phyloP scores from a whole-genome alignment of 2,329 filamentous ascomycete species.

The Diaporthe batatas region DNA sequence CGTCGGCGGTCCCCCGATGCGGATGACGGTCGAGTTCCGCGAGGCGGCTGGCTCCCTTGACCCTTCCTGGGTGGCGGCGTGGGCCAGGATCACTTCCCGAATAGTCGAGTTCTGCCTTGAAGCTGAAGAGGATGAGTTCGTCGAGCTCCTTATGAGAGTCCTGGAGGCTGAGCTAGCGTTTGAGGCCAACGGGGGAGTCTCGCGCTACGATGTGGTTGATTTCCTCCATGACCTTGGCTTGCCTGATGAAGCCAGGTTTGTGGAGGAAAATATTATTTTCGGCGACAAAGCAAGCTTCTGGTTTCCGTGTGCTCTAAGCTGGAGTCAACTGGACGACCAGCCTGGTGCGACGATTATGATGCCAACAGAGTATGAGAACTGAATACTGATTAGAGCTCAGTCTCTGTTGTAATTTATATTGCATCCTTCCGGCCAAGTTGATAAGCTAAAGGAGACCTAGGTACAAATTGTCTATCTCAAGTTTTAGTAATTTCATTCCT shows the following conservation, averaged over 20 bases:
- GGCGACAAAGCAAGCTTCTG: neutral
- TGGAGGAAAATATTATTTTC: neutral
- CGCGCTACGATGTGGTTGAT: neutral
- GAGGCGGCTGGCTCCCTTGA: neutral
- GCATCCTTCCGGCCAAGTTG: too few species aligned
- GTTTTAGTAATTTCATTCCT: too few species aligned
- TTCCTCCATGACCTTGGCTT: neutral
- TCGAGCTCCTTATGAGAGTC: neutral
- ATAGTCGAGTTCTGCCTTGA: neutral
- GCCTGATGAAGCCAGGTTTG: neutral
- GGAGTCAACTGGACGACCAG: neutral
- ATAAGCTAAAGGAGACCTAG: too few species aligned
- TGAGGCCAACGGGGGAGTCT: neutral
- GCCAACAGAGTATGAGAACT: neutral
- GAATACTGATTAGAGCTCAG: neutral
- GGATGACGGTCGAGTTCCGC: slow-evolving; percentile 7
- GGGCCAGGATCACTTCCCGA: neutral
- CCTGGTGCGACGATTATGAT: neutral
- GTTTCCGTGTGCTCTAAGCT: neutral
- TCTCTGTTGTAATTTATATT: too few species aligned
- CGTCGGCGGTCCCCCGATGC: too few species aligned
- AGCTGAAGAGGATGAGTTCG: neutral
- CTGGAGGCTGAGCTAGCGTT: neutral
- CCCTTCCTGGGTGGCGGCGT: neutral
- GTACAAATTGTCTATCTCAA: too few species aligned